phyloP scores from a whole-genome alignment of 164 flowering plant species.

The Vitis rotundifolia region DNA sequence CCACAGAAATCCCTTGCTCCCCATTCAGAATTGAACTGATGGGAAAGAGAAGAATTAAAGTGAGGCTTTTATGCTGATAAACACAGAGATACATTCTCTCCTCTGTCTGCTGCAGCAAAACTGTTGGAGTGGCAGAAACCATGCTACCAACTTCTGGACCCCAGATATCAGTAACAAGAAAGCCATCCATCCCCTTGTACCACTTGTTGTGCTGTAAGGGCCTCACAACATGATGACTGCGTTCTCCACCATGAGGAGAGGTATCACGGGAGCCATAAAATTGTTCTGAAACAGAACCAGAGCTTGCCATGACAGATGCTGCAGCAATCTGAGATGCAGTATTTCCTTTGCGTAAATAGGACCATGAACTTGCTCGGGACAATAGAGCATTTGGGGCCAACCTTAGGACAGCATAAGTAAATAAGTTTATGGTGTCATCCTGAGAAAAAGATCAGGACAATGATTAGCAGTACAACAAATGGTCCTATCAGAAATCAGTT shows the following conservation, averaged over 20 bases:
- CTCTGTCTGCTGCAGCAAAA: conserved; percentile 71
- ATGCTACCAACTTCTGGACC: conserved; percentile 48
- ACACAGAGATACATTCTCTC: conserved; percentile 81
- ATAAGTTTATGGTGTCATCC: conserved; percentile 85
- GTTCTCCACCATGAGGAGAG: conserved; percentile 39
- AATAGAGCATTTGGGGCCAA: conserved; percentile 74
- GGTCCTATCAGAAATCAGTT: not conserved
- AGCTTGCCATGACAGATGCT: conserved; percentile 32
- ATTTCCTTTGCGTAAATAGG: conserved; percentile 73
- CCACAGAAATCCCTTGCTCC: conserved; percentile 67
- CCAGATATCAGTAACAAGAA: conserved; percentile 79
- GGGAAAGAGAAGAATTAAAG: conserved; percentile 79
- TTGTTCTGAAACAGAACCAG: conserved; percentile 44
- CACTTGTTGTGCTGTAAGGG: conserved; percentile 79
- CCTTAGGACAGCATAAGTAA: conserved; percentile 78
- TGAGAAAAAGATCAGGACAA: conserved; percentile 32
- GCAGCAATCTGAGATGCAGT: conserved; percentile 39
- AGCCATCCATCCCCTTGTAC: conserved; percentile 93
- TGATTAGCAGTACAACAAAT: conserved; percentile 10
- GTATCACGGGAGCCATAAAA: conserved; percentile 46
- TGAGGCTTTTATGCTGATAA: conserved; percentile 78
- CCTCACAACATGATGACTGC: conserved; percentile 46
- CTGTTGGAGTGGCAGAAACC: conserved; percentile 55
- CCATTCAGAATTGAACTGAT: conserved; percentile 58
- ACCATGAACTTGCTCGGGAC: conserved; percentile 75